Percentiles rank a stretch among this genome's conserved stretches.
These are phyloP conservation scores for Paraphaeosphaeria minitans DNA, from an alignment of 2,329 filamentous ascomycete species.

Conservation along the genomic window DNA sequence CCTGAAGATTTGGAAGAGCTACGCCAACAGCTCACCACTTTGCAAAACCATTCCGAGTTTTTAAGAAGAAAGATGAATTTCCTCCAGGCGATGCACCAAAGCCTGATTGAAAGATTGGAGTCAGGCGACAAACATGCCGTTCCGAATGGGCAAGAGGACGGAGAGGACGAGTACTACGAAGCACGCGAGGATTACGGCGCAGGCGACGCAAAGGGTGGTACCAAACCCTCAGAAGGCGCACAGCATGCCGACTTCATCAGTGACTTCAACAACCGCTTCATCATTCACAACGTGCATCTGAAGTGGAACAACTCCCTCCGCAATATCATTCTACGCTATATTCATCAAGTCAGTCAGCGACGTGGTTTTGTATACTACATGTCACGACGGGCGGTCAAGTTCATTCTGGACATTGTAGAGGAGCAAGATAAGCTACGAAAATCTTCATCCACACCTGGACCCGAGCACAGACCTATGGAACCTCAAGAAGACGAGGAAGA, in stretches of 20 bases:
- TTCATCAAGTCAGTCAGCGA: constrained; percentile 94
- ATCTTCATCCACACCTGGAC: constrained; percentile 36
- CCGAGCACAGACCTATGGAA: constrained; percentile 35
- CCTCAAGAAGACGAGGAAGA: constrained; percentile 63
- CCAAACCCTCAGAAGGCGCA: constrained; percentile 65
- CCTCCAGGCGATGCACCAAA: constrained; percentile 62
- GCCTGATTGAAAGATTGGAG: constrained; percentile 59
- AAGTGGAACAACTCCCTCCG: constrained; percentile 98
- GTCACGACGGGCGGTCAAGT: constrained; percentile 93
- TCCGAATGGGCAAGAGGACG: constrained; percentile 51
- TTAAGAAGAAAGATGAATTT: constrained; percentile 64
- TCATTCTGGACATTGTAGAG: constrained; percentile 96
- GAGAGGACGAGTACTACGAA: constrained; percentile 53
- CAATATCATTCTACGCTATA: constrained; percentile 96
- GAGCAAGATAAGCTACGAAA: constrained; percentile 75
- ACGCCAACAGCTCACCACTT: constrained; percentile 60
- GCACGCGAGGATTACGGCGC: constrained; percentile 60
- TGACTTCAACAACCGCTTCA: constrained; percentile 97
- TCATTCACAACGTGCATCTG: constrained; percentile 94
- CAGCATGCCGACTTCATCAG: constrained; percentile 82
- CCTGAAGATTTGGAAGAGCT: constrained; percentile 58
- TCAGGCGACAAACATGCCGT: constrained; percentile 61
- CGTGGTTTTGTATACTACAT: constrained; percentile 98
- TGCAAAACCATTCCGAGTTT: constrained; percentile 62
- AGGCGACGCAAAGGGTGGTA: constrained; percentile 51